Percentiles rank a stretch among this genome's conserved stretches.
These are phyloP conservation scores for Fraxinus xanthoxyloides DNA, from an alignment of 305 asterid genomes.

Conservation along the genomic window DNA sequence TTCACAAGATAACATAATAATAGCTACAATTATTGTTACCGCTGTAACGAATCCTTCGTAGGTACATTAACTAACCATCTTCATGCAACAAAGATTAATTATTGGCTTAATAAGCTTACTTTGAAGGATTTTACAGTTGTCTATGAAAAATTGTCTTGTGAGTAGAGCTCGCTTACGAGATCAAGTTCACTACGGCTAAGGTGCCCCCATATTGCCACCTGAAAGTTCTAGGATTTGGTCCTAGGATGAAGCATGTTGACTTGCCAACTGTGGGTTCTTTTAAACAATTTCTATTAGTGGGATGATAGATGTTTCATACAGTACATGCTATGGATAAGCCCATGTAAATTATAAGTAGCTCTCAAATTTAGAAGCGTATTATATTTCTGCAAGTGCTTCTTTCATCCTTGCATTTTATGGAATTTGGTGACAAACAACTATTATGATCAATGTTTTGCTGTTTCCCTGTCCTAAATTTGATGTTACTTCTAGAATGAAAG, in stretches of 20 bases:
- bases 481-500: neutral
- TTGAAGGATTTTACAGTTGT: neutral
- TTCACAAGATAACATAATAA: neutral
- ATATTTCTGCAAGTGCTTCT: neutral
- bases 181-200: neutral
- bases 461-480: neutral
- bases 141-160: neutral
- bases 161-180: neutral
- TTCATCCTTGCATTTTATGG: constrained; percentile 14
- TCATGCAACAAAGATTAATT: neutral
- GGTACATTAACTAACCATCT: neutral
- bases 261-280: neutral
- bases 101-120: neutral
- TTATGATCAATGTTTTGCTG: neutral
- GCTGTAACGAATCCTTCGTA: neutral
- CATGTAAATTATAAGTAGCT: neutral
- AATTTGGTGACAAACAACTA: neutral
- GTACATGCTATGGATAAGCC: neutral
- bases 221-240: neutral
- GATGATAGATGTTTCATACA: neutral
- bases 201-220: neutral
- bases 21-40: neutral
- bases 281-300: neutral
- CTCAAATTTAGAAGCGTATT: neutral
- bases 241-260: neutral